Conservation (phyloP, 2,329 filamentous ascomycete genomes). For the Aspergillus sp. region DNA sequence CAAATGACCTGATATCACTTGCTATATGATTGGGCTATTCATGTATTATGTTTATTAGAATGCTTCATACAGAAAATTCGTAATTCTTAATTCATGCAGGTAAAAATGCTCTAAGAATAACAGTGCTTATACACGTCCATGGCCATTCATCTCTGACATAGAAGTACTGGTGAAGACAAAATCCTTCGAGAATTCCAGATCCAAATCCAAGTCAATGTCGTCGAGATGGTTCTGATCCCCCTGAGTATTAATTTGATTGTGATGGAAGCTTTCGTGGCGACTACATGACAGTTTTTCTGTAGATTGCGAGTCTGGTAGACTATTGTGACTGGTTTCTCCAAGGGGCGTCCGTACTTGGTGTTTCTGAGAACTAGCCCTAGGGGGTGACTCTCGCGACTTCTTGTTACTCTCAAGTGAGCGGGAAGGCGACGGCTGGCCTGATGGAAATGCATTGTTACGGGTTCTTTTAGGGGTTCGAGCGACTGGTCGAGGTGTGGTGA, state of each 20-base stretch:
- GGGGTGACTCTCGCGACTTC: slow-evolving; percentile 10
- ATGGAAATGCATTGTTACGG: slow-evolving; percentile 22
- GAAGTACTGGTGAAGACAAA: slow-evolving; percentile 36
- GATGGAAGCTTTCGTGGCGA: slow-evolving; percentile 8
- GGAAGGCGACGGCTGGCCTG: slow-evolving; percentile 10
- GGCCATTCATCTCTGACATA: slow-evolving; percentile 24
- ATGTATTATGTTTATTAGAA: background rate
- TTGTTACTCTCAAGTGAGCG: slow-evolving; percentile 4
- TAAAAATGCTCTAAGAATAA: background rate
- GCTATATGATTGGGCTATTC: background rate
- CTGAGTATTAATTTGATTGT: slow-evolving; percentile 9
- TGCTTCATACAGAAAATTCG: background rate
- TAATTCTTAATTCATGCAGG: background rate
- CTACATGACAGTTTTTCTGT: slow-evolving; percentile 13
- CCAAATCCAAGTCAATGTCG: slow-evolving; percentile 32
- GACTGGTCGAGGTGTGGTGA: slow-evolving; percentile 16
- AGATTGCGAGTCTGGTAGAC: slow-evolving; percentile 22
- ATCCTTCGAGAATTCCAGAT: slow-evolving; percentile 37
- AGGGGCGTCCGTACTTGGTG: slow-evolving; percentile 24
- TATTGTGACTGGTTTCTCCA: slow-evolving; percentile 27
- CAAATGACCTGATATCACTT: too few relatives aligned
- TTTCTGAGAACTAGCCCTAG: slow-evolving; percentile 3
- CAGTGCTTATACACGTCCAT: background rate
- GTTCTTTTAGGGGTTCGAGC: slow-evolving; percentile 31
- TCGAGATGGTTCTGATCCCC: slow-evolving; percentile 25